Base-by-base conservation (phyloP, 164 flowering plant genomes). In the Buxus sempervirens region DNA sequence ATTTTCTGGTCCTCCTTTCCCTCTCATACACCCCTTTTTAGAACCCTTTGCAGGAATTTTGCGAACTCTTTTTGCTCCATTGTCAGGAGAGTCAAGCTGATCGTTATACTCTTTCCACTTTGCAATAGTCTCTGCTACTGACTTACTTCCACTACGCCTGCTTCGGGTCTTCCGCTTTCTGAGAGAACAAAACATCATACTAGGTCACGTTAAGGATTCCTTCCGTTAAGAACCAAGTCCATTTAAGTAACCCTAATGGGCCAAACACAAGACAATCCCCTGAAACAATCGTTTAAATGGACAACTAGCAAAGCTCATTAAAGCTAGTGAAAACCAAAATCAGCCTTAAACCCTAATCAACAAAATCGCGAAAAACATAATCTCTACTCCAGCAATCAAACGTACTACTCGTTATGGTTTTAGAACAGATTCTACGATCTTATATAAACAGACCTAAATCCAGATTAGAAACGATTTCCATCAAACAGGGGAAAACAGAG, bases 1-100 rank as follows among this genome's bases (percentile, higher is more conserved):
- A 65, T 79, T 79, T 63, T 79, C 73, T 0, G 82, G 82, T 12
- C 82, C 82, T n/a, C 80, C 82, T 60, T 76, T 79, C 14, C 82
- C 75, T 45, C 36, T 73, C 77, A 79, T 76, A 54, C 75, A 79
- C 18, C 79, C 77, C 48, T 76, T 79, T 60, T 76, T 76, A 9
- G 79, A 79, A 2, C 82, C 79, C 54, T 67, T 79, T 6, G 77
- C 69, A 13, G 75, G 75, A 4, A 60, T 12, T 62, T 60, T 66
- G 7, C 70, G 32, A 9, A 27, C 5, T 8, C 26, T 48, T n/a
- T 64, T 60, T 7, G 25, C 24, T 22, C 63, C 71, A 28, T 67
- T 63, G 9, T 48, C 25, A 0, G 36, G 15, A n/a, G 14, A 26
- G 0, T 59, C 23, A n/a, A 45, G 12, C 15, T 27, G 42, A 27